A percentile compares a stretch with the other conserved stretches of the same genome.
These are phyloP conservation scores for Incumbomyces lentus DNA, from an alignment of 2,329 filamentous ascomycete genomes.

Conservation along the genomic window DNA sequence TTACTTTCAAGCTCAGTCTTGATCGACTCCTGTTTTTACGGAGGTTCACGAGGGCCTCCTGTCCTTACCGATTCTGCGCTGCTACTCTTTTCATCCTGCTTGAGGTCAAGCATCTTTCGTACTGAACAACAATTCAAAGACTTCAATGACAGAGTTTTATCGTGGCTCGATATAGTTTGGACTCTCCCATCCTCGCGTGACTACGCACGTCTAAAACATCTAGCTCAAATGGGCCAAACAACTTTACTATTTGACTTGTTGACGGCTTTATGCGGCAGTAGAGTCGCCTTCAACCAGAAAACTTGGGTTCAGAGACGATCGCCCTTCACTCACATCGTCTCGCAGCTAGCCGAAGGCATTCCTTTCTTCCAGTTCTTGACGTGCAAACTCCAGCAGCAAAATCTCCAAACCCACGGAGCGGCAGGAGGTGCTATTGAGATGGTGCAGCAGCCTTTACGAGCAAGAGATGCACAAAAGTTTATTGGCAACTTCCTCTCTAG, in stretches of 20 bases:
- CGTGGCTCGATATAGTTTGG: slow-evolving; percentile 6
- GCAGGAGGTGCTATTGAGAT: neutral
- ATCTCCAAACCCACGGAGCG: no score
- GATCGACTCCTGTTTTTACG: slow-evolving; percentile 2
- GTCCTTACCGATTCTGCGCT: slow-evolving; percentile 7
- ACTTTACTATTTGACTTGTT: neutral
- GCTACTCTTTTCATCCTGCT: slow-evolving; percentile 1
- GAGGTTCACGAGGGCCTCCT: slow-evolving; percentile 3
- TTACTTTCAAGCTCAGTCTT: neutral
- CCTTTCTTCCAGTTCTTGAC: neutral
- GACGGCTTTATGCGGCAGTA: neutral
- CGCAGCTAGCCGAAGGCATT: neutral
- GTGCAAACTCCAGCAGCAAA: no score
- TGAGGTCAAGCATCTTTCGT: neutral
- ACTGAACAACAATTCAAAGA: neutral
- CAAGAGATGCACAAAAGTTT: neutral
- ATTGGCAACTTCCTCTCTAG: neutral
- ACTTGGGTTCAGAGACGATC: no score
- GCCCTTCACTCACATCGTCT: neutral
- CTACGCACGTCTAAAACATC: neutral
- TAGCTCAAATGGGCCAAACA: slow-evolving; percentile 1
- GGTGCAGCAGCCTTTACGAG: neutral
- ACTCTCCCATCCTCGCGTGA: neutral
- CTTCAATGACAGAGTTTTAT: neutral
- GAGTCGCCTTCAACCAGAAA: neutral